These are phyloP conservation scores for Candida hispaniensis DNA, from an alignment of 805 yeast genomes.

Conservation along the genomic window DNA sequence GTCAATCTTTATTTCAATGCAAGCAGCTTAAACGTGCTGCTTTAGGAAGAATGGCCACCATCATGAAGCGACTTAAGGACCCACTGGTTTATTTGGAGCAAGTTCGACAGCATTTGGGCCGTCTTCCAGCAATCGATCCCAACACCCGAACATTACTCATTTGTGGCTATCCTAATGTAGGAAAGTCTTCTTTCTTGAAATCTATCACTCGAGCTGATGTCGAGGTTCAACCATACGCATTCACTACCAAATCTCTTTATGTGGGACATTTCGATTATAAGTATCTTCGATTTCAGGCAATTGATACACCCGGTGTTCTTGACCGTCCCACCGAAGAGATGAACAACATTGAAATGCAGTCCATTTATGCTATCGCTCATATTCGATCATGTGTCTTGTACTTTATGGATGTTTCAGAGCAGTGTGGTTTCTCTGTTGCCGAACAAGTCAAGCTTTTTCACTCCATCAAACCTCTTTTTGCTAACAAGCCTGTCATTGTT, in stretches of 20 bases:
- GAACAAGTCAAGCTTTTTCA: constrained; percentile 96
- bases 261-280: constrained; percentile 99
- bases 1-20: constrained; percentile 97
- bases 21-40: constrained; percentile 98
- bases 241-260: constrained; percentile 93
- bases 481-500: constrained; percentile 91
- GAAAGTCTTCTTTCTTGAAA: constrained; percentile 89
- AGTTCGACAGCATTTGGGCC: constrained; percentile 97
- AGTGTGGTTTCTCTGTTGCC: constrained; percentile 96
- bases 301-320: constrained; percentile 97
- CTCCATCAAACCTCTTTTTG: constrained; percentile 92
- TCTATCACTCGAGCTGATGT: constrained; percentile 97
- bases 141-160: constrained; percentile 94
- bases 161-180: constrained; percentile 99
- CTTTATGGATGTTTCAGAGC: constrained; percentile 98
- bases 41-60: constrained; percentile 98
- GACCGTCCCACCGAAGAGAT: constrained; percentile 99
- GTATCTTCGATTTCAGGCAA: constrained; percentile 95
- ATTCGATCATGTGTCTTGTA: constrained; percentile 91
- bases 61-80: constrained; percentile 88
- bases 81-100: constrained; percentile 90
- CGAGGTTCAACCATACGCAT: constrained; percentile 98
- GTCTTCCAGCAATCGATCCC: constrained; percentile 97
- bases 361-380: constrained; percentile 97
- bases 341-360: constrained; percentile 99